Conservation (phyloP, 306 rosid genomes). For the Inga laurina region DNA sequence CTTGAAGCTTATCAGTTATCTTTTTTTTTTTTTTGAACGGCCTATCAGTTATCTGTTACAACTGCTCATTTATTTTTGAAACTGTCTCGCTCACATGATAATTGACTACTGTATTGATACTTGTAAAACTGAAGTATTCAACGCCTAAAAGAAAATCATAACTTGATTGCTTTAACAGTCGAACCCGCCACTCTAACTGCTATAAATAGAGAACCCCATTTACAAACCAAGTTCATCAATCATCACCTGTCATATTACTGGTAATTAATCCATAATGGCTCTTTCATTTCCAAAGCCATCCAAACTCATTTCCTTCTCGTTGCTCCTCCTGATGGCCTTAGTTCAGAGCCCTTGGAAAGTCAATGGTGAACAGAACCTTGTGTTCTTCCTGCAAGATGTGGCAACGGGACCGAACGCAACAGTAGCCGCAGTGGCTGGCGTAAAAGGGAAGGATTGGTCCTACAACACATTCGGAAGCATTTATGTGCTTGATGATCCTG, state of each 20-base stretch:
- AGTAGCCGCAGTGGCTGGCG: conserved; percentile 29
- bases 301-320: not conserved
- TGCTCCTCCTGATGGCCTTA: not conserved
- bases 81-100: not conserved
- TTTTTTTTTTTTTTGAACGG: no score
- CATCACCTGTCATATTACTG: not conserved
- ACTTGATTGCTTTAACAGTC: not conserved
- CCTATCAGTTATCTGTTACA: not conserved
- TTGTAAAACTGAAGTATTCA: not conserved
- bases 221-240: not conserved
- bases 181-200: not conserved
- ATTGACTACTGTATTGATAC: not conserved
- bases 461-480: conserved; percentile 41
- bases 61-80: not conserved
- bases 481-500: conserved; percentile 40
- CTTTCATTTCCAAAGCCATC: not conserved
- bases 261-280: not conserved
- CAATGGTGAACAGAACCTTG: conserved; percentile 23
- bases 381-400: conserved; percentile 42
- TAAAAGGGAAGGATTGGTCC: conserved; percentile 34
- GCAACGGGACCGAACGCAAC: conserved; percentile 33
- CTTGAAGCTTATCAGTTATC: not conserved
- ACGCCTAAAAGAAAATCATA: not conserved
- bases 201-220: not conserved
- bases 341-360: not conserved